Evolutionary conservation across 352 stramenopile genomes (phyloP).

Genomic region (Phytophthora quininea): DNA sequence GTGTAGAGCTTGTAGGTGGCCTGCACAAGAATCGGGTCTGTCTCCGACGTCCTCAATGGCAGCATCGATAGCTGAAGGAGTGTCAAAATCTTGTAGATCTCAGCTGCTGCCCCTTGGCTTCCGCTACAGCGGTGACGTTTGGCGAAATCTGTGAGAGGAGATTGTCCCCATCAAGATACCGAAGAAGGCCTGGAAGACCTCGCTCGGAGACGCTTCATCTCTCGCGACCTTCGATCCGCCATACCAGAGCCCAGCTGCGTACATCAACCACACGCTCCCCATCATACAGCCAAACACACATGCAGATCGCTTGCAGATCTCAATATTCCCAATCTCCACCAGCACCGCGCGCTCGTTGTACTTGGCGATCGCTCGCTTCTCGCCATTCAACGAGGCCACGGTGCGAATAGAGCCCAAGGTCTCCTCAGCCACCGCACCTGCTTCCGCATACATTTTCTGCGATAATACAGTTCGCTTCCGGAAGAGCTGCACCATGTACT

Average conservation of each 20-base stretch:
- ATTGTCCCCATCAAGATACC: constrained; percentile 54
- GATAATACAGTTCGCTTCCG: constrained; percentile 18
- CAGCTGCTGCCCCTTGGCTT: constrained; percentile 47
- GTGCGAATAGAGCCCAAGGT: constrained; percentile 50
- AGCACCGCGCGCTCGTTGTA: constrained; percentile 28
- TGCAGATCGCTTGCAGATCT: constrained; percentile 20
- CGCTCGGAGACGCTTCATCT: constrained; percentile 34
- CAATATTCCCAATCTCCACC: constrained; percentile 30
- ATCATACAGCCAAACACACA: constrained; percentile 31
- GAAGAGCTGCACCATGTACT: constrained; percentile 33
- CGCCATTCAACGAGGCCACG: constrained; percentile 41
- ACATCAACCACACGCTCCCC: constrained; percentile 50
- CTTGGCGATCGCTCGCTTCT: constrained; percentile 37
- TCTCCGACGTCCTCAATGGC: constrained; percentile 23
- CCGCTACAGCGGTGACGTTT: constrained; percentile 51
- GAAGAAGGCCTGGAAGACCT: constrained; percentile 64
- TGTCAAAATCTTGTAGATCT: constrained; percentile 59
- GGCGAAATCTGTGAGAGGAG: constrained; percentile 56
- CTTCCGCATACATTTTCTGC: constrained; percentile 49
- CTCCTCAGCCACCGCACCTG: constrained; percentile 51
- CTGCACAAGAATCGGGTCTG: constrained; percentile 29
- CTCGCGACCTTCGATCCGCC: constrained; percentile 43
- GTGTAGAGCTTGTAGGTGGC: constrained; percentile 48
- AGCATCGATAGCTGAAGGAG: constrained; percentile 49
- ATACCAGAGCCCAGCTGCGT: constrained; percentile 56